A percentile compares a stretch with the other conserved stretches of the same genome.
These are phyloP conservation scores for Saccharomycopsis javanensis DNA, from an alignment of 805 yeast species.

Conservation along the genomic window DNA sequence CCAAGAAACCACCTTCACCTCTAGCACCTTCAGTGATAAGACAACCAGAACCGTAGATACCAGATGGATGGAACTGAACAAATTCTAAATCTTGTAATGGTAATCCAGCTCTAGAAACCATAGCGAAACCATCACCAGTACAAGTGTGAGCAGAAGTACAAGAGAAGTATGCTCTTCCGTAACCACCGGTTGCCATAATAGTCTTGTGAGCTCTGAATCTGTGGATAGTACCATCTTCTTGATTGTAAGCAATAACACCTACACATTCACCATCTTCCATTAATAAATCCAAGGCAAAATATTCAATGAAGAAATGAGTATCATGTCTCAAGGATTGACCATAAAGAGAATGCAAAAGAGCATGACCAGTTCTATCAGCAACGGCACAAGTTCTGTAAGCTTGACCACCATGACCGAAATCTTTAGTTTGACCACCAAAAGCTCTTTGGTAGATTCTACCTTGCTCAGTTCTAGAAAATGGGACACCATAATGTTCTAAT, in stretches of 20 bases:
- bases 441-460: slow-evolving; percentile 98
- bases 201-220: slow-evolving; percentile 97
- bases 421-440: slow-evolving; percentile 94
- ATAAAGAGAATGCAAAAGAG: slow-evolving; percentile 86
- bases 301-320: slow-evolving; percentile 96
- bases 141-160: slow-evolving; percentile 99
- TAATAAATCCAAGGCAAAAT: slow-evolving; percentile 87
- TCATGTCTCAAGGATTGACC: slow-evolving; percentile 96
- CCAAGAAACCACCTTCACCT: slow-evolving; percentile 98
- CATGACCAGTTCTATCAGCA: slow-evolving; percentile 98
- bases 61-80: slow-evolving; percentile 98
- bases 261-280: slow-evolving; percentile 94
- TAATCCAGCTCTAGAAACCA: slow-evolving; percentile 97
- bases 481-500: slow-evolving; percentile 96
- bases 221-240: slow-evolving; percentile 97
- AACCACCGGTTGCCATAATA: slow-evolving; percentile 96
- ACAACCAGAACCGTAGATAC: slow-evolving; percentile 98
- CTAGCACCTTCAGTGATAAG: slow-evolving; percentile 98
- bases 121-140: slow-evolving; percentile 98
- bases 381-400: slow-evolving; percentile 99
- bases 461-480: slow-evolving; percentile 92
- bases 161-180: slow-evolving; percentile 96
- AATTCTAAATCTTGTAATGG: slow-evolving; percentile 97
- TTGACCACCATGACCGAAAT: slow-evolving; percentile 97
- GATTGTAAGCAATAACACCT: slow-evolving; percentile 95